Conservation (phyloP, 2,329 filamentous ascomycete genomes). For the Diaporthe eres region DNA sequence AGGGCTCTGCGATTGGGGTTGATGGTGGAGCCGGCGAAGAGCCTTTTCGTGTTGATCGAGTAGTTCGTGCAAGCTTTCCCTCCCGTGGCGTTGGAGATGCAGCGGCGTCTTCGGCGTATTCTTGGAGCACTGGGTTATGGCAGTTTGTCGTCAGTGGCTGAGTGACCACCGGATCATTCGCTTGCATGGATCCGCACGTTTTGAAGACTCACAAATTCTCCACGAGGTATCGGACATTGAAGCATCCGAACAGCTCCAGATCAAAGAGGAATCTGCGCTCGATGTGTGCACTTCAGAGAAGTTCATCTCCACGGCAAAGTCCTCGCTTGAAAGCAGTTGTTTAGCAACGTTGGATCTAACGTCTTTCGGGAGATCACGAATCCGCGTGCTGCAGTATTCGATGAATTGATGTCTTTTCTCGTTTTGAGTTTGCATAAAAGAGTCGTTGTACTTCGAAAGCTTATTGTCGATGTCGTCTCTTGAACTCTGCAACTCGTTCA, state of each 20-base stretch:
- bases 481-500: not conserved
- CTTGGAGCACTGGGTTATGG: not conserved
- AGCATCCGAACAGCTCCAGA: not conserved
- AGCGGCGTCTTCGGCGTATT: not conserved
- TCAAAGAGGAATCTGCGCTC: not conserved
- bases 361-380: not conserved
- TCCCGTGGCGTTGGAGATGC: not conserved
- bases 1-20: not conserved
- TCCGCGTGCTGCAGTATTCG: not conserved
- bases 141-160: not conserved
- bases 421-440: not conserved
- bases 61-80: not conserved
- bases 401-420: not conserved
- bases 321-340: not conserved
- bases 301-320: not conserved
- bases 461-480: not conserved
- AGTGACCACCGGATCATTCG: accelerated
- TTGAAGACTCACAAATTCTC: not conserved
- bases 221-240: not conserved
- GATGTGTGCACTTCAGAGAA: not conserved
- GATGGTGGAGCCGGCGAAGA: too few species aligned
- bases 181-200: not conserved
- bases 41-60: not conserved
- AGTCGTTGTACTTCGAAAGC: not conserved
- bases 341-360: not conserved